Percentiles rank a stretch among this genome's conserved stretches.
phyloP scores from a whole-genome alignment of 2,329 filamentous ascomycete species.

The Microdochium trichocladiopsis region DNA sequence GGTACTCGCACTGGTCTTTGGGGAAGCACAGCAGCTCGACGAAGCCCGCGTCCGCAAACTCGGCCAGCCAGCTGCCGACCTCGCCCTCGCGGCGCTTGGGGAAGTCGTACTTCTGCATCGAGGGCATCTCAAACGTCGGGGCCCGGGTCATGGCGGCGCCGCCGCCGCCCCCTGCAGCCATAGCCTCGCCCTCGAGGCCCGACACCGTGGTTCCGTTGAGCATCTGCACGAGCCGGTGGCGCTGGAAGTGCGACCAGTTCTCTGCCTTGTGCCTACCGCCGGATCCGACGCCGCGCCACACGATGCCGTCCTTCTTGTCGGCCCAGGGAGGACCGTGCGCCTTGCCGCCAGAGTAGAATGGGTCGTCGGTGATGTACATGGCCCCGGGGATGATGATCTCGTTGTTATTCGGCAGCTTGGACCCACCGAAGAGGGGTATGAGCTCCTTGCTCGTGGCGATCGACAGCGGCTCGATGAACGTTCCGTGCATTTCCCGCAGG shows the following conservation, averaged over 20 bases:
- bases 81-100: constrained; percentile 18
- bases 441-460: constrained; percentile 42
- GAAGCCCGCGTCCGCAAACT: constrained; percentile 18
- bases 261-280: constrained; percentile 45
- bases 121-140: constrained; percentile 42
- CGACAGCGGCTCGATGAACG: constrained; percentile 43
- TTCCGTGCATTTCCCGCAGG: constrained; percentile 38
- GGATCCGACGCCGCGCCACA: constrained; percentile 61
- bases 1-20: constrained; percentile 14
- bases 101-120: constrained; percentile 32
- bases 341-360: constrained; percentile 50
- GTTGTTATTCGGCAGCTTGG: constrained; percentile 52
- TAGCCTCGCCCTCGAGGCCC: constrained; percentile 30
- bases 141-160: constrained; percentile 19
- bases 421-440: constrained; percentile 51
- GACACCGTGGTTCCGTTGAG: constrained; percentile 54
- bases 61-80: constrained; percentile 16
- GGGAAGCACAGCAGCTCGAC: constrained; percentile 20
- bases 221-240: constrained; percentile 65
- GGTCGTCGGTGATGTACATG: constrained; percentile 54
- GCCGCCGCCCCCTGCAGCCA: not conserved
- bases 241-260: constrained; percentile 63
- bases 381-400: constrained; percentile 55
- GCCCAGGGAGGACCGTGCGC: constrained; percentile 50
- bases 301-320: constrained; percentile 44